Evolutionary conservation across 371 early-diverging fungal species (phyloP).

Genomic region (Haplosporangium sp.): DNA sequence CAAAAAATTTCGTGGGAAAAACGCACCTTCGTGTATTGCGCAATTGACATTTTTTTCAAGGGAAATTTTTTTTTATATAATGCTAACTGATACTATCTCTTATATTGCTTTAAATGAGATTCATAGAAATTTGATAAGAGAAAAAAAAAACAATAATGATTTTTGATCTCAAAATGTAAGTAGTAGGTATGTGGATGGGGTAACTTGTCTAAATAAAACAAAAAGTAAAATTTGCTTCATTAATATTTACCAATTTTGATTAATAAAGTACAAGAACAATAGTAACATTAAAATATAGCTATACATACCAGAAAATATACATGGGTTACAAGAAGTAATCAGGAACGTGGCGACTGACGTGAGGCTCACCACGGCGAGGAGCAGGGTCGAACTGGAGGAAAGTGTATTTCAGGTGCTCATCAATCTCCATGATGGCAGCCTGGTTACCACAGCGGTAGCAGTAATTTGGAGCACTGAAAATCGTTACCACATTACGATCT

Average conservation of each 20-base stretch:
- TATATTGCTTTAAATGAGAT: too few relatives aligned
- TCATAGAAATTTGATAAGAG: too few relatives aligned
- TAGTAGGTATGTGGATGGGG: slow-evolving; percentile 1
- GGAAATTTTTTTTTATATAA: background rate
- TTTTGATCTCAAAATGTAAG: background rate
- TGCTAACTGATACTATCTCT: background rate
- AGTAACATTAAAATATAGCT: background rate
- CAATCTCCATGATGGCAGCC: slow-evolving; percentile 98
- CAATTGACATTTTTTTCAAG: background rate
- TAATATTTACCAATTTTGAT: too few relatives aligned
- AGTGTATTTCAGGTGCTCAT: slow-evolving; percentile 94
- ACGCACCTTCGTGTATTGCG: too few relatives aligned
- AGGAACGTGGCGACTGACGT: slow-evolving; percentile 97
- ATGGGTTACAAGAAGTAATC: slow-evolving; percentile 96
- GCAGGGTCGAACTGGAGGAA: slow-evolving; percentile 99
- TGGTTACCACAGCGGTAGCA: slow-evolving; percentile 98
- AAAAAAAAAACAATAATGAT: background rate
- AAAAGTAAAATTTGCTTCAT: background rate
- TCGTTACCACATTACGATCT: slow-evolving; percentile 98
- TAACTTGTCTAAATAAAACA: background rate
- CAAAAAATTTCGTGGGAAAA: background rate
- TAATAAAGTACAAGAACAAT: too few relatives aligned
- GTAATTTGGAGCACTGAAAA: slow-evolving; percentile 99
- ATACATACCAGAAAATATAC: slow-evolving; percentile 12
- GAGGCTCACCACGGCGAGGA: slow-evolving; percentile 97